phyloP scores from a whole-genome alignment of 495 filamentous ascomycete genomes.

The Aspergillus ellipticus region DNA sequence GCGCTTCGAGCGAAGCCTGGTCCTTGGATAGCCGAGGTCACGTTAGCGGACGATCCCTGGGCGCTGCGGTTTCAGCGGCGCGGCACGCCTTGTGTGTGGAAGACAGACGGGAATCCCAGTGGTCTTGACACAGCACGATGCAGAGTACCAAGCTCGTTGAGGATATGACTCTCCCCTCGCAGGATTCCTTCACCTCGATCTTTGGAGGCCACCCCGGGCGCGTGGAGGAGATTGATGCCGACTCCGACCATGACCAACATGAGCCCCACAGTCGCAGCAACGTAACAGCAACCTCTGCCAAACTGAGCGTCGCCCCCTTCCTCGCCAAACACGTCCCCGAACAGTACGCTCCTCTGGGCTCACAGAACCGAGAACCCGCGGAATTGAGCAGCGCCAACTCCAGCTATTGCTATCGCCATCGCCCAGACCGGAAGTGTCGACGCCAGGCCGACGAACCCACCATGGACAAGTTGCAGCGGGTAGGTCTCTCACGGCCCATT shows the following conservation, averaged over 20 bases:
- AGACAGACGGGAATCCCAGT: too few relatives aligned
- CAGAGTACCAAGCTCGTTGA: conserved; percentile 4
- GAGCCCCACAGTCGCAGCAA: conserved; percentile 17
- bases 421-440: conserved; percentile 89
- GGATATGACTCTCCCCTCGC: not conserved
- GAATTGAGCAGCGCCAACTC: conserved; percentile 58
- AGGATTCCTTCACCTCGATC: conserved; percentile 18
- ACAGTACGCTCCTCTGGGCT: conserved; percentile 69
- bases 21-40: not conserved
- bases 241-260: conserved; percentile 23
- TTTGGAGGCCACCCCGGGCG: conserved; percentile 19
- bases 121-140: conserved; percentile 2
- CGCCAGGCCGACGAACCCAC: conserved; percentile 89
- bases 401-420: conserved; percentile 93
- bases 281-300: conserved; percentile 34
- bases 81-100: too few relatives aligned
- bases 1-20: not conserved
- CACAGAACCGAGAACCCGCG: conserved; percentile 22
- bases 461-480: conserved; percentile 89
- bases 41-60: not conserved
- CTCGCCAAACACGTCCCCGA: conserved; percentile 80
- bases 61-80: not conserved
- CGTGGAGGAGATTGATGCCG: conserved; percentile 15
- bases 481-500: conserved; percentile 37
- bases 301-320: conserved; percentile 70